Evolutionary conservation across 805 yeast species (phyloP).

Genomic region (Pichia thaimueangensis): DNA sequence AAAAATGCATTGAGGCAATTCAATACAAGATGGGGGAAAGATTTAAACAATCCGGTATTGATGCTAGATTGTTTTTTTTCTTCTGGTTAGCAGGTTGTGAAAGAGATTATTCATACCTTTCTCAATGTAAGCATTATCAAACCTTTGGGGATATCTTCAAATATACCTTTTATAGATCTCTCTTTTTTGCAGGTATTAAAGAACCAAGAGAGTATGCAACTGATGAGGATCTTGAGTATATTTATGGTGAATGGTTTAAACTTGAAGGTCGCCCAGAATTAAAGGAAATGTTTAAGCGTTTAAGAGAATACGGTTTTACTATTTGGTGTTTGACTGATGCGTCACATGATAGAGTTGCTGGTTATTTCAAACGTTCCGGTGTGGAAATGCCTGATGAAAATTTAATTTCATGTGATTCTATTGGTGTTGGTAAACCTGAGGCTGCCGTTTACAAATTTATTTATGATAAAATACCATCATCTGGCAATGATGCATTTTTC

Average conservation of each 20-base stretch:
- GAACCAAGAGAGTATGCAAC: conserved; percentile 24
- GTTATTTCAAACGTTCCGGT: conserved; percentile 23
- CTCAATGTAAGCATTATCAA: conserved; percentile 24
- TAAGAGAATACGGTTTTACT: conserved; percentile 27
- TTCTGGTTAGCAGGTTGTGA: conserved; percentile 44
- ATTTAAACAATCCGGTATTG: conserved; percentile 19
- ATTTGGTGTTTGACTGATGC: conserved; percentile 30
- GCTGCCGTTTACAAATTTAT: conserved; percentile 25
- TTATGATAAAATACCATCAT: conserved; percentile 21
- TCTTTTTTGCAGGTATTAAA: conserved; percentile 24
- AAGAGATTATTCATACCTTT: conserved; percentile 53
- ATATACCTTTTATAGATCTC: conserved; percentile 24
- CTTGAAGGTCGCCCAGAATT: conserved; percentile 26
- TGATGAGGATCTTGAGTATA: conserved; percentile 24
- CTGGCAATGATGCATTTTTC: conserved; percentile 27
- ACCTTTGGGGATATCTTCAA: conserved; percentile 22
- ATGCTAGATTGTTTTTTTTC: conserved; percentile 16
- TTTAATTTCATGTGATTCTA: conserved; percentile 27
- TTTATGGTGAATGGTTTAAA: conserved; percentile 22
- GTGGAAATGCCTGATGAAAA: conserved; percentile 26
- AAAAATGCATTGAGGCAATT: conserved; percentile 21
- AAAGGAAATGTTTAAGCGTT: conserved; percentile 23
- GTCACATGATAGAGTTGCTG: conserved; percentile 23
- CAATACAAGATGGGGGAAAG: conserved; percentile 20
- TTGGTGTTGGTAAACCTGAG: conserved; percentile 28